These are phyloP conservation scores for Globisporangium orthogonon DNA, from an alignment of 352 stramenopile genomes.

Conservation along the genomic window DNA sequence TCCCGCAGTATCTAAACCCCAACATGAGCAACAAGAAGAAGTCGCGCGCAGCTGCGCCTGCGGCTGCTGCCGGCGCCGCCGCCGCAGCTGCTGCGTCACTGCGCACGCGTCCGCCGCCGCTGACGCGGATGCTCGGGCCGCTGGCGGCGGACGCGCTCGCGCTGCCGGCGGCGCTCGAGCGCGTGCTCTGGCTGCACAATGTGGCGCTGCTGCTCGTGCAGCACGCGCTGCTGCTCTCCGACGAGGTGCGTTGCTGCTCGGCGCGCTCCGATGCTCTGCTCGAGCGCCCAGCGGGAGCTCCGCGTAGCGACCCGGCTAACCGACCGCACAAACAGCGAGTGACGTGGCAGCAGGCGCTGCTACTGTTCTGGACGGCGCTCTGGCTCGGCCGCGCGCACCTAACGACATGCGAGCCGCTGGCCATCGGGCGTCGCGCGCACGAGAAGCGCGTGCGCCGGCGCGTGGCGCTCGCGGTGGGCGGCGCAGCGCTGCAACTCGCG, in stretches of 20 bases:
- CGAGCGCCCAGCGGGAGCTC: not conserved
- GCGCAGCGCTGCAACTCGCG: not conserved
- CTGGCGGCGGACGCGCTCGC: conserved; percentile 14
- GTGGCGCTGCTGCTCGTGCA: conserved; percentile 23
- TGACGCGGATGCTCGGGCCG: conserved; percentile 7
- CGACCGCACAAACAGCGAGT: conserved; percentile 16
- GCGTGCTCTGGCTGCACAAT: conserved; percentile 29
- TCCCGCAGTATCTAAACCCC: not conserved
- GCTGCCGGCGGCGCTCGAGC: conserved; percentile 20
- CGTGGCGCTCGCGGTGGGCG: conserved; percentile 1
- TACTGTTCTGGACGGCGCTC: conserved; percentile 22
- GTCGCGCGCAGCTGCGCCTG: too few relatives aligned
- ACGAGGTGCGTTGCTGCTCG: conserved; percentile 21
- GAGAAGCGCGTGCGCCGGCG: conserved; percentile 9
- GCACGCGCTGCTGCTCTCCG: conserved; percentile 35
- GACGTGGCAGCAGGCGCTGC: conserved; percentile 17
- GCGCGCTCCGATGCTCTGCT: not conserved
- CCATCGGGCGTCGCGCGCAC: not conserved
- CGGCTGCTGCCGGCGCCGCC: not conserved
- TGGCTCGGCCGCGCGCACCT: conserved; percentile 34
- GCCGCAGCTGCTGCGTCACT: not conserved
- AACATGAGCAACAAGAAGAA: not conserved
- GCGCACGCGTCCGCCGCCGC: not conserved
- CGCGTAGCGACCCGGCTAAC: too few relatives aligned
- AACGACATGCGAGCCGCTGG: not conserved